A percentile compares a stretch with the other conserved stretches of the same genome.
Conservation (phyloP, 306 rosid genomes). For the Citrullus mucosospermus region DNA sequence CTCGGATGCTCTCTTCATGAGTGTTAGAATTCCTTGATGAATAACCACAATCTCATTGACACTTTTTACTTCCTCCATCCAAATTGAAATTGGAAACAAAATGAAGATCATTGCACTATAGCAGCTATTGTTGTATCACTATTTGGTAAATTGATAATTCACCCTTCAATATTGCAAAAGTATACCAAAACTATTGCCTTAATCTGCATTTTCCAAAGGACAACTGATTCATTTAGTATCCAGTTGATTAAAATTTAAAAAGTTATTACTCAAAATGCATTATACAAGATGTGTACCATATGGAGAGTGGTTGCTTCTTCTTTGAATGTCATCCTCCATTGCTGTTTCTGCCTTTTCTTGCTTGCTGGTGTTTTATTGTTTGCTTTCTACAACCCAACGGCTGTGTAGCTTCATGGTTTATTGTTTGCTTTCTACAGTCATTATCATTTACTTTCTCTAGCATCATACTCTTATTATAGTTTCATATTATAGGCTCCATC, state of each 20-base stretch:
- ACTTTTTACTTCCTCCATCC: neutral
- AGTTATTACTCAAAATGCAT: too few relatives aligned
- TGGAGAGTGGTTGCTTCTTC: neutral
- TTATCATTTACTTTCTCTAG: constrained; percentile 4
- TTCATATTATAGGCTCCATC: constrained; percentile 66
- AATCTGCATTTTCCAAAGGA: neutral
- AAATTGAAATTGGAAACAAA: neutral
- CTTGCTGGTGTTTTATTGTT: neutral
- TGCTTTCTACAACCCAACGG: neutral
- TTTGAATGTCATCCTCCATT: neutral
- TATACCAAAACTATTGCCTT: neutral
- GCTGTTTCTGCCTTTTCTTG: neutral
- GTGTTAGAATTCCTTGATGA: neutral
- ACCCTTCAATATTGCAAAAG: neutral
- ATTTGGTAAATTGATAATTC: neutral
- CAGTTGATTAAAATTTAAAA: neutral
- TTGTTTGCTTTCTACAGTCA: neutral
- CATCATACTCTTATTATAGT: neutral
- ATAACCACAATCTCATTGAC: neutral
- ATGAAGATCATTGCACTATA: neutral
- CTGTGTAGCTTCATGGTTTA: too few relatives aligned
- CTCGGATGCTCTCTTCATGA: neutral
- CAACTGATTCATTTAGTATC: neutral
- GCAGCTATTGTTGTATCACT: neutral
- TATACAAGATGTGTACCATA: too few relatives aligned